Evolutionary conservation across 2,329 filamentous ascomycete species (phyloP), one percentile per base, ranked within the genome.

Genomic region (Penicillium sp.): DNA sequence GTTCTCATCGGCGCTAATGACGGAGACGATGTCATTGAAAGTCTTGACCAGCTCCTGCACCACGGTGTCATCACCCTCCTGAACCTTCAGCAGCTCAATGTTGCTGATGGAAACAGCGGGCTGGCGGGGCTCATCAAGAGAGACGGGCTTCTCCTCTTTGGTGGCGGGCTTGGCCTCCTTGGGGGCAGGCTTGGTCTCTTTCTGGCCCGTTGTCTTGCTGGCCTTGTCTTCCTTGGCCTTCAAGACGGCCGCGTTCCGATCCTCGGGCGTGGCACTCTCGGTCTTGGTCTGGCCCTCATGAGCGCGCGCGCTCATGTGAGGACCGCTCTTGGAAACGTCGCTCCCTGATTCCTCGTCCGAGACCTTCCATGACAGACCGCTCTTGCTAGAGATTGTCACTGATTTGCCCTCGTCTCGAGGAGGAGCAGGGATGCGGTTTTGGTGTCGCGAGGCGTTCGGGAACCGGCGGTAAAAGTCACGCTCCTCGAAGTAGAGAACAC

Each of bases 1-100:
- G 51, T 89, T 84, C 55, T 87, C 84, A 69, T 96, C 92, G 51
- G 89, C 88, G 71, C 96, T 96, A 69, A 96, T 86, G 42, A 95
- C 90, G 8, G 89, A 86, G 68, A 99, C 96, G 64, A 99, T 87
- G 72, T 95, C 90, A 75, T 99, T 99, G 63, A 99, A 81, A 76
- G 96, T 92, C 76, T 90, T 92, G 53, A 95, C 90, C 5, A 99
- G 80, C 65, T 97, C 90, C 73, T 96, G 91, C 20, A 97, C 89
- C 31, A 96, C 82, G 25, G 90, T 89, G 69, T 97, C 92, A 53
- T 86, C 84, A 47, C 88, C 90, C 63, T 90, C 83, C 48, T 83
- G 80, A 22, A 95, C 82, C 45, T 81, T 81, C 52, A 96, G 77
- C 55, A 91, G 84, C 67, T 96, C 89, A 61, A 97, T 90, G 14